Percentiles rank a stretch among this genome's conserved stretches.
Conservation (phyloP, 75 land plant genomes). For the Chamaecyparis obtusa region DNA sequence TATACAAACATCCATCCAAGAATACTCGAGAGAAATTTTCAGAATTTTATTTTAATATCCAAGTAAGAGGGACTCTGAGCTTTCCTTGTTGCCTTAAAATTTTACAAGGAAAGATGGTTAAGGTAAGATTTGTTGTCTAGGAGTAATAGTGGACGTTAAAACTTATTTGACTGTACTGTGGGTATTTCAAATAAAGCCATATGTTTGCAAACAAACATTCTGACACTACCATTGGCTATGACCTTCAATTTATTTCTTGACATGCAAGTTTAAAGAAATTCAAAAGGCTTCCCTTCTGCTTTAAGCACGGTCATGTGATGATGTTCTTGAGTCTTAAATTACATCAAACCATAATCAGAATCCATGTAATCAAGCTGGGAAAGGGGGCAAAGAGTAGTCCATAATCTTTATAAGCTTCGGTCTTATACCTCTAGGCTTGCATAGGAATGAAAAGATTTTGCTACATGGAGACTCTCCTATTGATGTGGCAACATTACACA, state of each 20-base stretch:
- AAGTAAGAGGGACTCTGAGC: not conserved
- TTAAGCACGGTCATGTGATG: not conserved
- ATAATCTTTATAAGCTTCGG: not conserved
- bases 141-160: not conserved
- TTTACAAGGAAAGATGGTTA: not conserved
- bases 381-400: not conserved
- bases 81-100: not conserved
- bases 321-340: not conserved
- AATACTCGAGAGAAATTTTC: conserved; percentile 1
- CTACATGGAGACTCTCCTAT: not conserved
- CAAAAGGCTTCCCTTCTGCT: not conserved
- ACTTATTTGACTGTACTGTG: not conserved
- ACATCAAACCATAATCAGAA: not conserved
- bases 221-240: not conserved
- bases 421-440: not conserved
- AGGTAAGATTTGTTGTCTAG: not conserved
- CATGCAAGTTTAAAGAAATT: not conserved
- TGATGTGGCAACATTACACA: not conserved
- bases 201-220: not conserved
- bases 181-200: not conserved
- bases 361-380: not conserved
- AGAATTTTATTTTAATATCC: not conserved
- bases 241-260: not conserved
- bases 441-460: not conserved
- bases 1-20: no score